Evolutionary conservation across 169 alveolate genomes (phyloP), one percentile per base, ranked within the genome.

Genomic region (Plasmodium vinckei): DNA sequence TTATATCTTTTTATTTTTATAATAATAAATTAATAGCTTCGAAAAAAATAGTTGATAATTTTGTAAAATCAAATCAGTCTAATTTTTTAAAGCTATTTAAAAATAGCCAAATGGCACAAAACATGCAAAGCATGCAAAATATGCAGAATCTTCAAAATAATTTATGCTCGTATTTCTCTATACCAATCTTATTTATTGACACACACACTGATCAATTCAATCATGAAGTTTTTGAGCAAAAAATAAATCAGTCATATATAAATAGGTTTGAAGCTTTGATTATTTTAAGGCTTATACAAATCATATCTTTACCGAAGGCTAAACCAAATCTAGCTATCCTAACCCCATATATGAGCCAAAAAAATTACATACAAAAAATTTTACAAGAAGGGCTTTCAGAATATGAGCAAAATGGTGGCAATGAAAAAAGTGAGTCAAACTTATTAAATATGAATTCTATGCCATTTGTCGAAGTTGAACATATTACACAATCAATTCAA

Each of bases 11-110:
- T 65, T 79, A 65, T 65, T 79, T 79, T 54, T 79, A 79, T 60
- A 57, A 79, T 44, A 65, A 59, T n/a, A 64, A 79, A 79, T 79
- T 79, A 67, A 79, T 79, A 49, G 82, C 89, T 10, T 79, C 89
- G 1, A 79, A 79, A 79, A 65, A 65, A n/a, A 67, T 79, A 5
- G 33, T 79, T 17, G 59, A 79, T 2, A 46, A 42, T 15, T 79
- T 65, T 69, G 53, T 79, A 25, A 57, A 33, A 7, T 44, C 63
- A 1, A 59, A 47, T 19, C 6, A 61, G 25, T 9, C 59, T 1
- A 23, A 15, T n/a, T 39, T 73, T 61, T 46, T 59, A 1, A 17
- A 56, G n/a, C 1, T 61, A 7, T 4, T n/a, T 67, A 15, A 13
- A 13, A 64, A 53, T 27, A 33, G 44, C 5, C 44, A 54, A 23